Percentiles rank a stretch among this genome's conserved stretches.
These are phyloP conservation scores for Phaeosphaeria sp. DNA, from an alignment of 2,329 filamentous ascomycete species.

Conservation along the genomic window DNA sequence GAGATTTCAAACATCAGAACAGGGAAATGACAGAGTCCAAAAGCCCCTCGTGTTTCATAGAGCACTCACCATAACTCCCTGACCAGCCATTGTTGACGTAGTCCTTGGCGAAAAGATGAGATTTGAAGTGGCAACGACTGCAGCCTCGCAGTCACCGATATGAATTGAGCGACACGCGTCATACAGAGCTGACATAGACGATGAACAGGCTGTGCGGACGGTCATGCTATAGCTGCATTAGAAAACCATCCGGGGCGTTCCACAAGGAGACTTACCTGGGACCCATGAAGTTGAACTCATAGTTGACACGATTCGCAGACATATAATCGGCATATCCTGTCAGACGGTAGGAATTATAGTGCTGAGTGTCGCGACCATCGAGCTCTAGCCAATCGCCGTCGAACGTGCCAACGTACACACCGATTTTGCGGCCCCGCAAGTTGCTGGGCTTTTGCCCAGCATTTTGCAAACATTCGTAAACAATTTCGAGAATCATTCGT, in stretches of 20 bases:
- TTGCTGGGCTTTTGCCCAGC: conserved; percentile 20
- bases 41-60: not conserved
- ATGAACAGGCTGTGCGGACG: conserved; percentile 46
- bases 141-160: conserved; percentile 12
- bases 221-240: conserved; percentile 3
- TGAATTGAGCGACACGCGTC: conserved; percentile 18
- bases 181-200: conserved; percentile 35
- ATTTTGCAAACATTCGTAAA: conserved; percentile 46
- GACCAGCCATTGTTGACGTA: conserved; percentile 10
- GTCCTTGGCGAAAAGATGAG: conserved; percentile 17
- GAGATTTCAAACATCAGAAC: not conserved
- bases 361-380: not conserved
- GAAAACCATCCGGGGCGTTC: not conserved
- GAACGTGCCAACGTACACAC: conserved; percentile 41
- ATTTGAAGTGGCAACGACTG: conserved; percentile 24
- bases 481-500: conserved; percentile 31
- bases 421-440: conserved; percentile 32
- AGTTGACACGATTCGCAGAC: conserved; percentile 32
- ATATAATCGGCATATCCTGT: conserved; percentile 21
- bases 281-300: conserved; percentile 21
- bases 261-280: conserved; percentile 30
- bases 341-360: conserved; percentile 12
- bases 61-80: conserved; percentile 15
- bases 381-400: conserved; percentile 29
- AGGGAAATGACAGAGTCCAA: not conserved